Evolutionary conservation across 1,284 basidiomycete genomes (phyloP), one percentile per base, ranked within the genome.

Genomic region (Coniophora puteana): DNA sequence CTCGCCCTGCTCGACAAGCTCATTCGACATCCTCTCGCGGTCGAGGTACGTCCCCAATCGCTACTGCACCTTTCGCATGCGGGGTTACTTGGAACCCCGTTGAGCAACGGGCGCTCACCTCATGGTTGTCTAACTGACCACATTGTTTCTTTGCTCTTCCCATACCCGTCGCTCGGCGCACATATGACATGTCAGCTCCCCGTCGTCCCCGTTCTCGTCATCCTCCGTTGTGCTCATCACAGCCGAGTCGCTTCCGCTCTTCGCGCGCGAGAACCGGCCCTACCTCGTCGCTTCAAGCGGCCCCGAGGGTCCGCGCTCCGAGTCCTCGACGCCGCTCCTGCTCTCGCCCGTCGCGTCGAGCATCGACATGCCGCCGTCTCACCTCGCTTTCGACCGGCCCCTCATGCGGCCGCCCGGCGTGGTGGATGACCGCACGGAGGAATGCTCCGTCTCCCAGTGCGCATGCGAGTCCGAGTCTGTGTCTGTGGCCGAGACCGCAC

Each of bases 251-350:
- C 53, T 64, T 43, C 62, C 58, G 17, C 52, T 62, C 0, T 59
- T 60, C 26, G 38, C 61, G 34, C 51, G 46, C 4, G 55, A 63
- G 4, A 64, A 63, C 22, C 57, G 47, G 8, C 62, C 58, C 13
- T 24, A 63, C 5, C 39, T 60, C 25, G 55, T 60, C 1, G 58
- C 57, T 6, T 63, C 62, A 2, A 60, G 58, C 7, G 50, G 46
- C 3, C 47, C 48, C 3, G 53, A 60, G 5, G 49, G 20, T 16
- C 26, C 44, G 1, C 57, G 51, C 5, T 61, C 61, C 10, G 46
- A 34, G 8, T 20, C 36, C 11, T 41, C 40, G 6, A 52, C 45
- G 2, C 44, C 51, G 1, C 16, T 61, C 1, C 45, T 43, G 16
- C 43, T 59, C n/a, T 33, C 45, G 10, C 45, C 45, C 3, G 38